phyloP scores from a whole-genome alignment of 495 filamentous ascomycete genomes.

The Neurospora sp. region DNA sequence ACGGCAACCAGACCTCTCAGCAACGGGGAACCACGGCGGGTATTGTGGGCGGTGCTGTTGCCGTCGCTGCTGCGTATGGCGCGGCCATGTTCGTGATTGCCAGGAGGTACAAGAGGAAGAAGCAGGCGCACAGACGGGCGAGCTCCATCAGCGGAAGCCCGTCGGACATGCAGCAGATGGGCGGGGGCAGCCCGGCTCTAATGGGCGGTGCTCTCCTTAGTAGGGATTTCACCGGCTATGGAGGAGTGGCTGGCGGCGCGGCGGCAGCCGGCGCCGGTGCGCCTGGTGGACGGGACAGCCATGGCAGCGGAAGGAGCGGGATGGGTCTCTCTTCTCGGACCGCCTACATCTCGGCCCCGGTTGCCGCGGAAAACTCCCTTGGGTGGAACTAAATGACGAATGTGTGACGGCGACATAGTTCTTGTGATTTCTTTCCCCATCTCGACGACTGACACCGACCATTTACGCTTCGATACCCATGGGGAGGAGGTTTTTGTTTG shows the following conservation, averaged over 20 bases:
- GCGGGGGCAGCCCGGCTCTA: constrained; percentile 48
- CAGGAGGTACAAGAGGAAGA: constrained; percentile 82
- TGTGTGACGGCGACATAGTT: constrained; percentile 22
- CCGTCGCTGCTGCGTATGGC: constrained; percentile 82
- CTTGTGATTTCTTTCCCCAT: constrained; percentile 15
- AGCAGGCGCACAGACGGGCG: constrained; percentile 66
- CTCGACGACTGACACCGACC: constrained; percentile 5
- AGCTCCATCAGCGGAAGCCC: constrained; percentile 49
- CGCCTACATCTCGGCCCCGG: constrained; percentile 64
- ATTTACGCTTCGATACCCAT: constrained; percentile 44
- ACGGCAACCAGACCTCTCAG: constrained; percentile 35
- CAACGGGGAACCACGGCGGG: constrained; percentile 71
- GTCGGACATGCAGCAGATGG: constrained; percentile 43
- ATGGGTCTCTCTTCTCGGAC: constrained; percentile 66
- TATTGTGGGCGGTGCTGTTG: constrained; percentile 68
- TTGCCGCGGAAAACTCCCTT: constrained; percentile 95
- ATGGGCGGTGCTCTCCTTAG: constrained; percentile 43
- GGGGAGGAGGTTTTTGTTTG: constrained; percentile 17
- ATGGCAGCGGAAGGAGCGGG: constrained; percentile 52
- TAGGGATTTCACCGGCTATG: constrained; percentile 38
- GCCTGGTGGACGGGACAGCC: constrained; percentile 36
- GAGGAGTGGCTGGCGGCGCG: constrained; percentile 31
- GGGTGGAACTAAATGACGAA: constrained; percentile 76
- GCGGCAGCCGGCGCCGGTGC: constrained; percentile 54
- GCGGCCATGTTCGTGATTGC: constrained; percentile 98